Evolutionary conservation across 192 early-diverging fungal species (phyloP).

Genomic region (Backusella luteola): DNA sequence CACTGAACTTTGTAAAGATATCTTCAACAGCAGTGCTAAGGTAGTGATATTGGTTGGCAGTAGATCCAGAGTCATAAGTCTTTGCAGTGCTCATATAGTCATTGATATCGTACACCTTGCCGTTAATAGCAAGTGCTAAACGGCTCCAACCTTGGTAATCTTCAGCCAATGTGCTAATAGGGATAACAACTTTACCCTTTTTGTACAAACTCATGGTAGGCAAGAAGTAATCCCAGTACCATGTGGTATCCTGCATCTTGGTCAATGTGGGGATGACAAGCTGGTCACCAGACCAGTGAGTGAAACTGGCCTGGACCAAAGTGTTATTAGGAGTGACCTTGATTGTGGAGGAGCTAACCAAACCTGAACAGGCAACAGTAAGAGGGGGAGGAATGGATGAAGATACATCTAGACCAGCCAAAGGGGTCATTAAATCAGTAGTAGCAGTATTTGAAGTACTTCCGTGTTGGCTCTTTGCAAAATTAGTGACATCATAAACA

Average conservation of each 20-base stretch:
- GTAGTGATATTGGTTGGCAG: slow-evolving; percentile 42
- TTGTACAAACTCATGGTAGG: slow-evolving; percentile 53
- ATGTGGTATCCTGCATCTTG: slow-evolving; percentile 25
- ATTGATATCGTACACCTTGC: slow-evolving; percentile 67
- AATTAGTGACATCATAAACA: slow-evolving; percentile 71
- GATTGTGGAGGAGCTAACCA: slow-evolving; percentile 37
- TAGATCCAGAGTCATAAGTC: slow-evolving; percentile 30
- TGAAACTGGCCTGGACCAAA: slow-evolving; percentile 15
- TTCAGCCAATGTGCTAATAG: slow-evolving; percentile 53
- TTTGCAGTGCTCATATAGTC: slow-evolving; percentile 55
- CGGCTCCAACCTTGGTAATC: slow-evolving; percentile 46
- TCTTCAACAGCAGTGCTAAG: slow-evolving; percentile 38
- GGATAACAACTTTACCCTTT: slow-evolving; percentile 71
- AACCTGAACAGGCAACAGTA: slow-evolving; percentile 55
- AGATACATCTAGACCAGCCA: slow-evolving; percentile 65
- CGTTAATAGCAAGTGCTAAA: slow-evolving; percentile 56
- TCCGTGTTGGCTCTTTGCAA: slow-evolving; percentile 60
- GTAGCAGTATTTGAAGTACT: slow-evolving; percentile 42
- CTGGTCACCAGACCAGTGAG: slow-evolving; percentile 33
- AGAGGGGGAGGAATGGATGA: slow-evolving; percentile 58
- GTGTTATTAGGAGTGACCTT: slow-evolving; percentile 30
- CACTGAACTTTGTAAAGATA: slow-evolving; percentile 46
- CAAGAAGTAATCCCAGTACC: slow-evolving; percentile 39
- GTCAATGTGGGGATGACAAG: slow-evolving; percentile 22
- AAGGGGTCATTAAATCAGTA: slow-evolving; percentile 40